phyloP scores from a whole-genome alignment of 148 eudicot genomes.

The Chenopodium album region DNA sequence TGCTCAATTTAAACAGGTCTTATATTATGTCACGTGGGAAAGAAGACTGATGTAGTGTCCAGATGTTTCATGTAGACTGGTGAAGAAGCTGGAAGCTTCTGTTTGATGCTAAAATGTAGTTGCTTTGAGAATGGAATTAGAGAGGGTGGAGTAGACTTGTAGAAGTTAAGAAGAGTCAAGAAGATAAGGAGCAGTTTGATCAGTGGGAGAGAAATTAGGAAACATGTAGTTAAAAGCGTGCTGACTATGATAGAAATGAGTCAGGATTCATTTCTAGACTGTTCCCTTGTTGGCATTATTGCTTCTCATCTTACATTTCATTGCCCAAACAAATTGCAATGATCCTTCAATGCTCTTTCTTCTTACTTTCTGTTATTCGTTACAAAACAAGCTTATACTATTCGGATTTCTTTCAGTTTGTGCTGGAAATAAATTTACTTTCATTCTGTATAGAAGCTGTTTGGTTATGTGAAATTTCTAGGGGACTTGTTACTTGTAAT shows the following conservation, averaged over 20 bases:
- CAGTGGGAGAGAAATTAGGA: too few relatives aligned
- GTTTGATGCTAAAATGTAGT: background rate
- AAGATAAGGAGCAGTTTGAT: background rate
- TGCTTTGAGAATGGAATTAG: background rate
- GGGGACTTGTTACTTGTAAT: too few relatives aligned
- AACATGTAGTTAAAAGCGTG: too few relatives aligned
- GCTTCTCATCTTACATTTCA: background rate
- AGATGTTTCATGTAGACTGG: background rate
- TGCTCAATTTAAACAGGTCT: background rate
- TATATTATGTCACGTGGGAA: background rate
- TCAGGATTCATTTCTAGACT: background rate
- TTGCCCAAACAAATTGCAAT: background rate
- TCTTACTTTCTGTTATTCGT: too few relatives aligned
- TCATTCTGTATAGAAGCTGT: too few relatives aligned
- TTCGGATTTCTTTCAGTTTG: too few relatives aligned
- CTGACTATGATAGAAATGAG: background rate
- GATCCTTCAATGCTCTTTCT: background rate
- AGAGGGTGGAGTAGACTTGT: background rate
- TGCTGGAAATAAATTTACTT: too few relatives aligned
- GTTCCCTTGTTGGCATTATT: background rate
- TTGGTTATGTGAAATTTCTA: too few relatives aligned
- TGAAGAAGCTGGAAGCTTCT: background rate
- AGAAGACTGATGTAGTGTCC: background rate
- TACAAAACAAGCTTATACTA: too few relatives aligned
- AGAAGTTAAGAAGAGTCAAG: background rate